Percentiles rank a stretch among this genome's conserved stretches.
These are phyloP conservation scores for Blastobotrys chiropterorum DNA, from an alignment of 805 yeast species.

Conservation along the genomic window DNA sequence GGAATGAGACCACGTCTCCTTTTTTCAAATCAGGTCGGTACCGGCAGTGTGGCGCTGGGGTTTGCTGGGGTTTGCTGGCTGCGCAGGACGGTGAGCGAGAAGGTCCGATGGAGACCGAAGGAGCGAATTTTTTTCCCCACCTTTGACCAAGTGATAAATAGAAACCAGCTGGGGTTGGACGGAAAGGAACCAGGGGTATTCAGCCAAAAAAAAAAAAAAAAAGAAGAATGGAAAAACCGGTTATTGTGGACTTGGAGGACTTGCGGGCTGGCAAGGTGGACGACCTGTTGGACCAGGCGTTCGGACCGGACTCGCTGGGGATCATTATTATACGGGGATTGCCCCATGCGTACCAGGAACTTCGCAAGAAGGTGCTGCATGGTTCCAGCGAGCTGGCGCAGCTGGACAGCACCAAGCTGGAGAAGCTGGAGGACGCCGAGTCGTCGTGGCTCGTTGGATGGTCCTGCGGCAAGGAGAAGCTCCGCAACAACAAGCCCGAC, in stretches of 20 bases:
- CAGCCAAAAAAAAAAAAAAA: too few relatives aligned
- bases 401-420: conserved; percentile 33
- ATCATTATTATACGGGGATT: conserved; percentile 42
- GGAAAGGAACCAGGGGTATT: not conserved
- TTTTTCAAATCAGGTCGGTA: not conserved
- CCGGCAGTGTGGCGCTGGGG: not conserved
- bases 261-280: conserved; percentile 30
- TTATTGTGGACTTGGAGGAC: conserved; percentile 15
- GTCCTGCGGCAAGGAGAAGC: conserved; percentile 52
- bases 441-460: conserved; percentile 53
- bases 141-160: not conserved
- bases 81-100: too few relatives aligned
- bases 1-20: not conserved
- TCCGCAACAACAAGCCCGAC: conserved; percentile 43
- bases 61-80: too few relatives aligned
- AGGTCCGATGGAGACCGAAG: not conserved
- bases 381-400: conserved; percentile 40
- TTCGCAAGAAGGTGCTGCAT: conserved; percentile 39
- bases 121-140: not conserved
- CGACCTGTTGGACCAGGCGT: conserved; percentile 37
- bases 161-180: not conserved
- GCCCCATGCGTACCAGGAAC: conserved; percentile 34
- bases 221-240: too few relatives aligned
- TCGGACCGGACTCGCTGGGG: conserved; percentile 52
- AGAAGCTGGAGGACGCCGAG: conserved; percentile 41